Evolutionary conservation across 345 rosid species (phyloP).

Genomic region (Sonneratia caseolaris): DNA sequence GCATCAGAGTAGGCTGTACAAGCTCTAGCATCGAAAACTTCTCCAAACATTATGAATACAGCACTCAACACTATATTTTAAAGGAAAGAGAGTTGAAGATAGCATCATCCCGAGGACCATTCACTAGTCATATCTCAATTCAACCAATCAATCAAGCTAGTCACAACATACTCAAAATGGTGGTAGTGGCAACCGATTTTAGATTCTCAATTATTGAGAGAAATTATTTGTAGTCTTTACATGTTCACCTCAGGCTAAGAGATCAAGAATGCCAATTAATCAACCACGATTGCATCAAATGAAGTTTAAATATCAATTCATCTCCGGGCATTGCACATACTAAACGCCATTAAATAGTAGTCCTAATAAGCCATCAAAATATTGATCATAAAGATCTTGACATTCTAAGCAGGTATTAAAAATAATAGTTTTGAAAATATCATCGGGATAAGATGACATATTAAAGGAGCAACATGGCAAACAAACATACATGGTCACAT

Average conservation of each 20-base stretch:
- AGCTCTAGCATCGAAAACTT: background rate
- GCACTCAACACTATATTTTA: background rate
- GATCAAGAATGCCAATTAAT: background rate
- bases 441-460: no score
- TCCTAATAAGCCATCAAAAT: background rate
- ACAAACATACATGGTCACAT: background rate
- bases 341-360: background rate
- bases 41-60: background rate
- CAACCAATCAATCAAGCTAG: no score
- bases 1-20: background rate
- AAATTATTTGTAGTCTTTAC: no score
- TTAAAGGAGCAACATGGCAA: background rate
- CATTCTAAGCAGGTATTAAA: background rate
- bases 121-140: no score
- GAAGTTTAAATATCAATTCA: background rate
- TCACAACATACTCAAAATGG: no score
- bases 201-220: no score
- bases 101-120: background rate
- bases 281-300: background rate
- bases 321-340: background rate
- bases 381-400: background rate
- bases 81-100: slow-evolving; percentile 1
- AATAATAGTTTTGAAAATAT: background rate
- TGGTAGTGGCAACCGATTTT: no score
- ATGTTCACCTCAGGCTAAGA: background rate